These are phyloP conservation scores for Kokia cookei DNA, from an alignment of 441 rosid species.

Conservation along the genomic window DNA sequence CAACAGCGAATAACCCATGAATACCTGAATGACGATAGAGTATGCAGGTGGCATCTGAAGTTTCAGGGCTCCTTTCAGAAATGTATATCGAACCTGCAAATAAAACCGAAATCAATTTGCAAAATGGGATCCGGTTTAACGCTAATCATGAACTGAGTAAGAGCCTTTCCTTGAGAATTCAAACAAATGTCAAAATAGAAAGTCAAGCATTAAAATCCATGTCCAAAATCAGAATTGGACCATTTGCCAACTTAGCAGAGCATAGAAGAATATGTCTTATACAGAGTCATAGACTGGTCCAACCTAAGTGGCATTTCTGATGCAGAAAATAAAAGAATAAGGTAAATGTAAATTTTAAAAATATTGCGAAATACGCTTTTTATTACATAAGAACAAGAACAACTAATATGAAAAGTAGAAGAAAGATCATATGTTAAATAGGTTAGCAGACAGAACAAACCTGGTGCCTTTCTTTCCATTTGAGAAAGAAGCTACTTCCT, in stretches of 20 bases:
- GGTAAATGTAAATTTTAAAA: not conserved
- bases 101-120: not conserved
- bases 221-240: not conserved
- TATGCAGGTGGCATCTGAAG: slow-evolving; percentile 64
- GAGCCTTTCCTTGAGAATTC: not conserved
- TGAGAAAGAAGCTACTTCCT: slow-evolving; percentile 56
- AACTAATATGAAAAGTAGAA: not conserved
- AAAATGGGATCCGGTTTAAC: not conserved
- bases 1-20: not conserved
- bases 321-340: not conserved
- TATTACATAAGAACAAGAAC: not conserved
- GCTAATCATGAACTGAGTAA: not conserved
- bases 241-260: not conserved
- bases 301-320: not conserved
- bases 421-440: not conserved
- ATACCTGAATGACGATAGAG: slow-evolving; percentile 67
- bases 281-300: not conserved
- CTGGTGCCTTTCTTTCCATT: slow-evolving; percentile 90
- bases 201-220: not conserved
- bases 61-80: slow-evolving; percentile 49
- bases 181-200: not conserved
- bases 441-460: slow-evolving; percentile 24
- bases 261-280: not conserved
- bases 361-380: not conserved
- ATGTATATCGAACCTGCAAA: slow-evolving; percentile 67